Base-by-base conservation (phyloP, 495 filamentous ascomycete species). In the Penicillium atrosanguineum region DNA sequence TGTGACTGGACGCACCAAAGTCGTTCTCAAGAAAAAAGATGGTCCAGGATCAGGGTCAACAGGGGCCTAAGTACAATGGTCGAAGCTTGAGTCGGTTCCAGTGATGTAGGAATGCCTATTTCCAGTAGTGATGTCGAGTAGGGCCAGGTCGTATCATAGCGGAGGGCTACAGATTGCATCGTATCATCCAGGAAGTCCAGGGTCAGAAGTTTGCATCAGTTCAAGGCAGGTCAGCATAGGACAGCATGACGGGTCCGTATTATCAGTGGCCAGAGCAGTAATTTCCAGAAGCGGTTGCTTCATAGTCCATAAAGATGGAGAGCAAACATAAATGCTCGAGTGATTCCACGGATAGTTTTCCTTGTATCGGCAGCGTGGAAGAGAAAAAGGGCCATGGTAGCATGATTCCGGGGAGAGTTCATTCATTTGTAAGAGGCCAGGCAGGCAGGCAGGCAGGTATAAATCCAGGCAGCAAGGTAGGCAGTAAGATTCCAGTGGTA, bases 311-410 rank as follows among this genome's bases (percentile, higher is more conserved):
- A 9, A 45, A 37, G 39, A 46, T 21, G 43, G 39, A 38, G 45
- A 59, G 61, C 63, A 59, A 43, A 54, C 52, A 55, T 60, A 59
- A 59, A 48, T 48, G 57, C 61, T 57, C 44, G 44, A 34, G 19
- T 18, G 38, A 40, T 29, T 62, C 59, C 62, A 46, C 14, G 47
- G 52, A 19, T 14, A 50, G 18, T 36, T 29, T 38, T 50, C 52
- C 42, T 42, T 36, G n/a, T 6, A 44, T 20, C 20, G 16, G 6
- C 9, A 26, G 20, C 3, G 23, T 3, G 6, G 8, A 26, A 26
- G 21, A 26, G 14, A 5, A 51, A 44, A 52, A 44, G 41, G 52
- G 50, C 55, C 55, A 57, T 45, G 42, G 40, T 44, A 40, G 36
- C 44, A 55, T 53, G 36, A 36, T 37, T 61, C 63, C 55, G 56